Evolutionary conservation across 78 protist species (phyloP), one percentile per base, ranked within the genome.

Genomic region (Dictyostelium intermedium): DNA sequence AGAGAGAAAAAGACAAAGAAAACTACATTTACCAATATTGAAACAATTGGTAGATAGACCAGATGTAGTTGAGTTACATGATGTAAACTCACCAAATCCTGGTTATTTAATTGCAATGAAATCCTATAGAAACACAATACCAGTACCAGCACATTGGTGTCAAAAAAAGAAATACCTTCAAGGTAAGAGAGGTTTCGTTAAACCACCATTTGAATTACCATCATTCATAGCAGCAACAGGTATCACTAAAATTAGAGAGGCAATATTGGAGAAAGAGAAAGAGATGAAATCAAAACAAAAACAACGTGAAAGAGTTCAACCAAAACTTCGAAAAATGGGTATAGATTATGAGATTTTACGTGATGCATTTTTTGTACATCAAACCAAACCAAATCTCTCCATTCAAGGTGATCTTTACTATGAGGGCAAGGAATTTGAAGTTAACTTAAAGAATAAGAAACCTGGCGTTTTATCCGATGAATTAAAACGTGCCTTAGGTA

Each of bases 91-190:
- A 18, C 35, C 91, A 11, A 99, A 99, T 84, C 99, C 99, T 32
- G 13, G 47, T 11, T 91, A 98, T 27, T 97, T 99, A 25, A 97
- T 99, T 14, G 60, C 85, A 11, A 91, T 99, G 41, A 99, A 99
- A 95, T 66, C 97, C 69, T 10, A 13, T 47, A 89, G 96, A n/a
- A 97, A 97, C 72, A 39, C 99, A 23, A 98, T 99, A 5, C 98
- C 99, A 3, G 99, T 99, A 27, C 99, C 99, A 18, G 83, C 95
- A 66, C 99, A 99, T 96, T 99, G 99, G 99, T 30, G 79, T 76
- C 98, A 98, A 84, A 99, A 98, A 97, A 93, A 99, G 25, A 97
- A 96, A 66, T 99, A 98, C 86, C 97, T 99, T 60, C 98, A 97
- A 86, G 98, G 96, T 30, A 99, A 99, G 93, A 85, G 99, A 35